phyloP scores from a whole-genome alignment of 176 grass and related monocot species.

The Carex scoparia region DNA sequence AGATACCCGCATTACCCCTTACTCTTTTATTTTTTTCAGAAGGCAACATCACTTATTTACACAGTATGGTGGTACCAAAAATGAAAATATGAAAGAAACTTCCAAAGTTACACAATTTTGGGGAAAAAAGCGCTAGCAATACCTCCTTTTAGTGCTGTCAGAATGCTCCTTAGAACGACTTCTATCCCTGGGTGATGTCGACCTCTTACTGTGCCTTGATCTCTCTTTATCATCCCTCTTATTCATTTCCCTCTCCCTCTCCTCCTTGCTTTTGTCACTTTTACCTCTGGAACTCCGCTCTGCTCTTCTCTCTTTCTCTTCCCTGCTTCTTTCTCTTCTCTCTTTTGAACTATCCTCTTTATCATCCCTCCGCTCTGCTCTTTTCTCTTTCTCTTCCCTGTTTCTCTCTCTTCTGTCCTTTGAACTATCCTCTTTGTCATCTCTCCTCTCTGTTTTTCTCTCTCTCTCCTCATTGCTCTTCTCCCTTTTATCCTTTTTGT shows the following conservation, averaged over 20 bases:
- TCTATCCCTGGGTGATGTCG: conserved; percentile 18
- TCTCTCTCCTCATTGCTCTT: conserved; percentile 43
- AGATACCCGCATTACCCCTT: neutral
- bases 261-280: neutral
- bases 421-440: conserved; percentile 4
- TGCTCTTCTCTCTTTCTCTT: conserved; percentile 45
- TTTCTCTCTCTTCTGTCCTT: conserved; percentile 39
- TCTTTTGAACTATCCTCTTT: conserved; percentile 24
- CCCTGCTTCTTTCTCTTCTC: conserved; percentile 45
- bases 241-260: conserved; percentile 3
- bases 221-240: conserved; percentile 18
- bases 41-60: neutral
- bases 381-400: conserved; percentile 51
- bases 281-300: conserved; percentile 14
- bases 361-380: conserved; percentile 23
- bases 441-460: conserved; percentile 35
- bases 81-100: neutral
- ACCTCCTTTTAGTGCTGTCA: conserved; percentile 19
- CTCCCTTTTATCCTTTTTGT: conserved; percentile 36
- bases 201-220: conserved; percentile 15
- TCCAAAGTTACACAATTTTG: neutral
- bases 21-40: neutral
- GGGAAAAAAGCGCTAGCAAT: neutral
- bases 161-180: conserved; percentile 19
- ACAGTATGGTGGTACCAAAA: neutral